Evolutionary conservation across 2,329 filamentous ascomycete species (phyloP).

Genomic region (Cytospora leucostoma): DNA sequence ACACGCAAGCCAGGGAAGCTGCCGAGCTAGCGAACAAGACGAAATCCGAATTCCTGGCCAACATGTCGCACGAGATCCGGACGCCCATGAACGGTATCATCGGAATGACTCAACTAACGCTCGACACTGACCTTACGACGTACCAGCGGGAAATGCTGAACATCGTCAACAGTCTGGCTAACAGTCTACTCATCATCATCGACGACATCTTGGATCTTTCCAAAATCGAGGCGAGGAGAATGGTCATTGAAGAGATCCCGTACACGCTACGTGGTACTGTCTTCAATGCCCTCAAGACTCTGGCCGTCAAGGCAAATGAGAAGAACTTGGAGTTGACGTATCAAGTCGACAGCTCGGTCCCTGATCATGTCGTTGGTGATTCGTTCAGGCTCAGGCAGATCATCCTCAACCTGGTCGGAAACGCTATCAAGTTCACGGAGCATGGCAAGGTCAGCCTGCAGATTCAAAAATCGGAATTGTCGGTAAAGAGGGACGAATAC

Average conservation of each 20-base stretch:
- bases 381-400: slow-evolving; percentile 96
- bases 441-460: slow-evolving; percentile 93
- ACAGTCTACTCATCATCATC: slow-evolving; percentile 95
- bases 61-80: slow-evolving; percentile 98
- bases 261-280: slow-evolving; percentile 93
- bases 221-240: slow-evolving; percentile 90
- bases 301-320: slow-evolving; percentile 97
- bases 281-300: slow-evolving; percentile 94
- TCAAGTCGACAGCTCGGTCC: slow-evolving; percentile 88
- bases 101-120: slow-evolving; percentile 93
- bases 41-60: slow-evolving; percentile 96
- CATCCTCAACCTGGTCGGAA: slow-evolving; percentile 94
- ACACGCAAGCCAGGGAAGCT: slow-evolving; percentile 91
- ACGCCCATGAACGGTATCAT: slow-evolving; percentile 98
- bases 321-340: slow-evolving; percentile 92
- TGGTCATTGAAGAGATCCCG: slow-evolving; percentile 97
- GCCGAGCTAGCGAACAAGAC: slow-evolving; percentile 97
- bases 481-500: slow-evolving; percentile 76
- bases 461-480: slow-evolving; percentile 68
- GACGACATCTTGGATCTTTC: slow-evolving; percentile 77
- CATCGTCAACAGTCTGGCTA: slow-evolving; percentile 94
- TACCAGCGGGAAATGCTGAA: slow-evolving; percentile 98
- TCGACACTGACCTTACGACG: slow-evolving; percentile 91
- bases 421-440: slow-evolving; percentile 98
- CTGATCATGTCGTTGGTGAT: slow-evolving; percentile 93